Conservation (phyloP, 306 rosid genomes). For the Acacia acuminata region DNA sequence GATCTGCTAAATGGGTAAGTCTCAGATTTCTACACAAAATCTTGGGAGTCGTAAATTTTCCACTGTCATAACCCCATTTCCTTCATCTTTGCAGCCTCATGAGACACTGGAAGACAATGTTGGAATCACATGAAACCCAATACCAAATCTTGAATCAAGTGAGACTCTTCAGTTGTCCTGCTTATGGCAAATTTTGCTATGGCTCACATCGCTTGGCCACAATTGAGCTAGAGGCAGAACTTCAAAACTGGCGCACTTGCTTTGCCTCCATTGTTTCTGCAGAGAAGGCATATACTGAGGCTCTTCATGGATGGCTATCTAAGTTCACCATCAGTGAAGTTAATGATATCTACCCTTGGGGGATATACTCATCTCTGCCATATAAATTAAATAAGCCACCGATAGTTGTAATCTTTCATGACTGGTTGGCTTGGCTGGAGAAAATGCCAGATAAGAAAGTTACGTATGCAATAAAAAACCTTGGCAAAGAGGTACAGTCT, state of each 20-base stretch:
- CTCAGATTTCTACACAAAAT: neutral
- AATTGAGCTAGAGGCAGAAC: constrained; percentile 9
- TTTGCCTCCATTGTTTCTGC: constrained; percentile 18
- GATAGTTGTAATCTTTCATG: constrained; percentile 3
- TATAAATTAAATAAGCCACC: constrained; percentile 2
- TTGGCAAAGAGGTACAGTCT: neutral
- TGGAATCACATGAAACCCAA: constrained; percentile 21
- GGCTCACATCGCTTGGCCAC: constrained; percentile 20
- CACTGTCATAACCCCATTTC: neutral
- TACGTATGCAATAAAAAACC: neutral
- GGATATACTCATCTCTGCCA: neutral
- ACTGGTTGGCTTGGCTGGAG: constrained; percentile 14
- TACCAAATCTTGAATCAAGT: constrained; percentile 25
- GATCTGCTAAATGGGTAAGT: constrained; percentile 13
- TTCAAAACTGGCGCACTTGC: constrained; percentile 11
- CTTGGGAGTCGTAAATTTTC: neutral
- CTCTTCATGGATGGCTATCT: constrained; percentile 20
- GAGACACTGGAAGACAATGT: constrained; percentile 4
- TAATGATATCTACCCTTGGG: neutral
- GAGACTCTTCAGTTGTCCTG: neutral
- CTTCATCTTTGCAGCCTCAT: neutral
- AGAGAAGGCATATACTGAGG: constrained; percentile 17
- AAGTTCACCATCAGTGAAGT: constrained; percentile 5
- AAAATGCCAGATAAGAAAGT: constrained; percentile 13
- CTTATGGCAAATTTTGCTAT: neutral